A percentile compares a stretch with the other conserved stretches of the same genome.
These are phyloP conservation scores for Colletotrichum caudatum DNA, from an alignment of 2,329 filamentous ascomycete species.

Conservation along the genomic window DNA sequence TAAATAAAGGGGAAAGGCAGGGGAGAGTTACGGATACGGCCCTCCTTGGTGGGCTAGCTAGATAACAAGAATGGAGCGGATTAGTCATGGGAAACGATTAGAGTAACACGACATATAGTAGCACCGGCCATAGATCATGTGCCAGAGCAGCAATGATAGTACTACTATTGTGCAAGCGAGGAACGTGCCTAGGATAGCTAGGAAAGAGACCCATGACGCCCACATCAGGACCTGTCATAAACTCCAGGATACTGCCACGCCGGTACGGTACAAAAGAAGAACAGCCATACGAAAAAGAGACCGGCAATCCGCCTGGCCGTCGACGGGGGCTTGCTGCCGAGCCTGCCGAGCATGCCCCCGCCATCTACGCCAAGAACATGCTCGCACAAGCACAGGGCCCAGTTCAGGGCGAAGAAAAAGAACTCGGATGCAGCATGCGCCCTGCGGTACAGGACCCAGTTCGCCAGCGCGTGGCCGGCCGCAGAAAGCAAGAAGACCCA, in stretches of 20 bases:
- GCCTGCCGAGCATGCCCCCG: neutral
- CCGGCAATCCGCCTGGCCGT: neutral
- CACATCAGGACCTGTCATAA: neutral
- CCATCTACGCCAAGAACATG: neutral
- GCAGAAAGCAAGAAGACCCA: constrained; percentile 19
- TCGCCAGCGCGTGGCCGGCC: constrained; percentile 1
- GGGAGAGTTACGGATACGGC: neutral
- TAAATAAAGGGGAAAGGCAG: neutral
- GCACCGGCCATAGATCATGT: neutral
- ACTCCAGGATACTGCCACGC: constrained; percentile 17
- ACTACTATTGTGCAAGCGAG: neutral
- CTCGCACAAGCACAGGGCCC: constrained; percentile 7
- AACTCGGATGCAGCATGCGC: too few species aligned
- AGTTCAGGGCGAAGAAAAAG: neutral
- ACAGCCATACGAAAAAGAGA: constrained; percentile 6
- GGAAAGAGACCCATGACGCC: neutral
- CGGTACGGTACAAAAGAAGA: constrained; percentile 17
- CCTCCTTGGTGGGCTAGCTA: neutral
- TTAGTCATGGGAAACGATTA: neutral
- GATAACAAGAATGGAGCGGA: neutral
- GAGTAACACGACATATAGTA: neutral
- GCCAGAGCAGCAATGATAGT: neutral
- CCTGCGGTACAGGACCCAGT: neutral
- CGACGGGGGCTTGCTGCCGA: neutral
- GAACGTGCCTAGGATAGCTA: constrained; percentile 1